Base-by-base conservation (phyloP, 257 asterid genomes). In the Rehmannia glutinosa region DNA sequence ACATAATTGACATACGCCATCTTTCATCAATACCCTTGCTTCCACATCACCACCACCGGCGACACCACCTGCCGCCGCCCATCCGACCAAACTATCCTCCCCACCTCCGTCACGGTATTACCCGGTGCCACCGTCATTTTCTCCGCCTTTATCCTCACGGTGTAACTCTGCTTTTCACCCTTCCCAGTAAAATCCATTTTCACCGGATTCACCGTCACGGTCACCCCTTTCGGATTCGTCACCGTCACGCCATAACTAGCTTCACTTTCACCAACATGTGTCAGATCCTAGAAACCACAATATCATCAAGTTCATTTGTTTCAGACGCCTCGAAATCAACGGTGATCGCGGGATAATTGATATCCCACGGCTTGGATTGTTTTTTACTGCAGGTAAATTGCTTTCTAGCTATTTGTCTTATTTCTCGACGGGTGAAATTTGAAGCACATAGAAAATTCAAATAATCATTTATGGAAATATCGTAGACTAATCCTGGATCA, bases 401-500 rank as follows among this genome's bases (percentile, higher is more conserved):
- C 28, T 58, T 78, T 21, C 93, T 65, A 30, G 85, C 74, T 2
- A 85, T 73, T n/a, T 66, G 78, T 15, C 75, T 70, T 2, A 91
- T 74, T 11, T 87, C 87, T 8, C 5, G 60, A 0, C 73, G 61
- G 0, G 69, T 81, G 36, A 74, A 85, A 63, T 82, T 83, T 0
- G 96, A 83, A 0, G 96, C 86, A 17, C 98, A 92, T 0, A 92
- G 81, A 56, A 92, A 92, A 19, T 82, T 73, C 53, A 85, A 13
- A n/a, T 89, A 92, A 62, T 92, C 95, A 0, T 56, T 42, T 0
- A 50, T 7, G 0, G 79, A 64, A 5, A 92, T 21, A 60, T 92
- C 98, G 32, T 85, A 92, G 0, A 92, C 96, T 33, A 92, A 68
- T 4, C 96, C 98, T 0, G 98, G 98, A 76, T 87, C 89, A 0